These are phyloP conservation scores for Arthrobotrys musiformis DNA, from an alignment of 2,329 filamentous ascomycete species.

Conservation along the genomic window DNA sequence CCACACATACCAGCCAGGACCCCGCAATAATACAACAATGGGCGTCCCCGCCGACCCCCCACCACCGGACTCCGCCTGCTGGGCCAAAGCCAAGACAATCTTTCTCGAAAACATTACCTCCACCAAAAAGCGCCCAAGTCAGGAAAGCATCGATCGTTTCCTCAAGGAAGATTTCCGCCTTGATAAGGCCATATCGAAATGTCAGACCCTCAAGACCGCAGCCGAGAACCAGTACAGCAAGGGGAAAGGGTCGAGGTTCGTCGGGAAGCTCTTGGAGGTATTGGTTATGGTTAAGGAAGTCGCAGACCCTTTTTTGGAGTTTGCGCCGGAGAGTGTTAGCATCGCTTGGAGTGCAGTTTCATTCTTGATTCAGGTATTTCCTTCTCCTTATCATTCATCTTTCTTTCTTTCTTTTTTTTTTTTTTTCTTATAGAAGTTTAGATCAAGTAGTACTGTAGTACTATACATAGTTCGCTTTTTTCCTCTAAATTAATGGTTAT, in stretches of 20 bases:
- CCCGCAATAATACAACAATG: conserved; percentile 3
- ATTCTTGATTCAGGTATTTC: conserved; percentile 50
- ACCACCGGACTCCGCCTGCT: conserved; percentile 45
- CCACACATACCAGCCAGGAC: no score
- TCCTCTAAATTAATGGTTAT: no score
- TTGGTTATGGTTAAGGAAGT: conserved; percentile 44
- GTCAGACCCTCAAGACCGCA: conserved; percentile 39
- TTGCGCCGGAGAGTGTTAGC: conserved; percentile 50
- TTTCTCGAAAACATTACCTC: conserved; percentile 46
- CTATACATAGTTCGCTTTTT: no score
- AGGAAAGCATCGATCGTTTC: conserved; percentile 52
- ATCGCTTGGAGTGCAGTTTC: conserved; percentile 53
- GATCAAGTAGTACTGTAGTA: no score
- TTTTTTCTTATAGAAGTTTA: no score
- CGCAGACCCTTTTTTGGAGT: conserved; percentile 47
- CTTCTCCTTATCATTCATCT: not conserved
- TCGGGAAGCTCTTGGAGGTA: conserved; percentile 47
- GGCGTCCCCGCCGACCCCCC: conserved; percentile 16
- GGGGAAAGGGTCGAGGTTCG: conserved; percentile 43
- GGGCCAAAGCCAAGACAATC: conserved; percentile 45
- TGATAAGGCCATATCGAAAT: conserved; percentile 53
- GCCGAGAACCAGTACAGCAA: conserved; percentile 54
- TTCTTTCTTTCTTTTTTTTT: no score
- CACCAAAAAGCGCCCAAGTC: conserved; percentile 38
- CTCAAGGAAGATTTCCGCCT: conserved; percentile 48